Conservation (phyloP, 306 rosid species). For the Clitoria ternatea region DNA sequence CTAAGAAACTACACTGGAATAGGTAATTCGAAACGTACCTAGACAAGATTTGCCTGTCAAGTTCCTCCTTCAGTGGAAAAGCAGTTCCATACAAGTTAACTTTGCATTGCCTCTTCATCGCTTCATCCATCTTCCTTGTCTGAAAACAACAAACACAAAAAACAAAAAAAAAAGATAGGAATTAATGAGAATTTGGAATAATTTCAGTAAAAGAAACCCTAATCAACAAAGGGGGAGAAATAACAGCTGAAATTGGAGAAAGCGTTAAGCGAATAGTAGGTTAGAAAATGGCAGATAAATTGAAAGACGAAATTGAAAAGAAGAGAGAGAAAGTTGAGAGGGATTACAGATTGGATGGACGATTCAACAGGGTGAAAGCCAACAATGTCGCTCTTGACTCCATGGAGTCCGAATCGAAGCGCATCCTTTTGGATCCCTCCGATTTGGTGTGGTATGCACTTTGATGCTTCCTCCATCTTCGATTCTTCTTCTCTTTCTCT, state of each 20-base stretch:
- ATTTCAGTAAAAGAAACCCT: constrained; percentile 15
- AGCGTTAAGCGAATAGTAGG: background rate
- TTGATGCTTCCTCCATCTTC: constrained; percentile 55
- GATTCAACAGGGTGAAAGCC: constrained; percentile 87
- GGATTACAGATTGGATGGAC: constrained; percentile 58
- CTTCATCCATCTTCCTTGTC: constrained; percentile 47
- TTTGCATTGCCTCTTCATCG: constrained; percentile 64
- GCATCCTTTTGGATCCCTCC: constrained; percentile 84
- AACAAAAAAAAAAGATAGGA: background rate
- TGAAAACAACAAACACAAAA: constrained; percentile 13
- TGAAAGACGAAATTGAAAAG: background rate
- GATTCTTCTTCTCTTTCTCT: background rate
- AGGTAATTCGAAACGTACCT: constrained; percentile 34
- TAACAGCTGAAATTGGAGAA: background rate
- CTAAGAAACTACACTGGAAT: background rate
- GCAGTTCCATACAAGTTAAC: constrained; percentile 77
- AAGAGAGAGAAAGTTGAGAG: background rate
- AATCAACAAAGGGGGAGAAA: background rate
- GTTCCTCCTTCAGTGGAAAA: constrained; percentile 74
- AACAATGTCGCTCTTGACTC: constrained; percentile 81
- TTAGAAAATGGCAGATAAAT: background rate
- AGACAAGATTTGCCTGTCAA: constrained; percentile 82
- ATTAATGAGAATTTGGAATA: background rate
- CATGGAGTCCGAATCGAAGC: constrained; percentile 86
- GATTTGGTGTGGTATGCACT: constrained; percentile 77